These are phyloP conservation scores for Fusarium clavum DNA, from an alignment of 2,329 filamentous ascomycete species.

Conservation along the genomic window DNA sequence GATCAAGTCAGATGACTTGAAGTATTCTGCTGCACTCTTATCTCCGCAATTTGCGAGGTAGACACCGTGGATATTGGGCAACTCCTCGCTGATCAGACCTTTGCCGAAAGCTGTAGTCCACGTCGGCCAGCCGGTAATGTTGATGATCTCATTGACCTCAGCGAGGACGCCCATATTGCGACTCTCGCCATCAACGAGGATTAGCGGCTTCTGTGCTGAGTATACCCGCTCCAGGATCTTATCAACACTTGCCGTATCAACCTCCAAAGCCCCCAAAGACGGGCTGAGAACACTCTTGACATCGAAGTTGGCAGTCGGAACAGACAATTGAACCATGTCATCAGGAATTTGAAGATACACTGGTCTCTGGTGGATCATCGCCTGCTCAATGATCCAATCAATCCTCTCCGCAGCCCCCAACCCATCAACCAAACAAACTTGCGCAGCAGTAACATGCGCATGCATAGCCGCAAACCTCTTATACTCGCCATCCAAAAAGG, in stretches of 20 bases:
- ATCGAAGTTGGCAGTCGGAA: background rate
- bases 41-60: conserved; percentile 4
- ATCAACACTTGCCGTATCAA: background rate
- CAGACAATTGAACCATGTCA: conserved; percentile 7
- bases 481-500: conserved; percentile 17
- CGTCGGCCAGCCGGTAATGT: background rate
- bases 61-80: conserved; percentile 13
- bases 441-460: conserved; percentile 17
- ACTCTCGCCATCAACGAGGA: conserved; percentile 16
- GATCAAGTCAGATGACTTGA: conserved; percentile 10
- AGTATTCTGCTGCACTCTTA: background rate
- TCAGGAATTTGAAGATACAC: conserved; percentile 21
- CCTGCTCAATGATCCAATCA: conserved; percentile 22
- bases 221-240: conserved; percentile 1
- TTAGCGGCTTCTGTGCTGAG: conserved; percentile 15
- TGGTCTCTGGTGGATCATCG: conserved; percentile 3
- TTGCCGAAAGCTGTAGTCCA: conserved; percentile 23
- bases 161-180: background rate
- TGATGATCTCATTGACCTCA: conserved; percentile 1
- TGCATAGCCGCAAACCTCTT: conserved; percentile 16
- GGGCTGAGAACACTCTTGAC: background rate
- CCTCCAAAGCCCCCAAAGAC: background rate
- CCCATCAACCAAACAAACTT: background rate
- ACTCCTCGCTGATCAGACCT: conserved; percentile 6
- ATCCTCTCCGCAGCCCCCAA: background rate